These are phyloP conservation scores for Calvatia gigantea DNA, from an alignment of 768 basidiomycete genomes.

Conservation along the genomic window DNA sequence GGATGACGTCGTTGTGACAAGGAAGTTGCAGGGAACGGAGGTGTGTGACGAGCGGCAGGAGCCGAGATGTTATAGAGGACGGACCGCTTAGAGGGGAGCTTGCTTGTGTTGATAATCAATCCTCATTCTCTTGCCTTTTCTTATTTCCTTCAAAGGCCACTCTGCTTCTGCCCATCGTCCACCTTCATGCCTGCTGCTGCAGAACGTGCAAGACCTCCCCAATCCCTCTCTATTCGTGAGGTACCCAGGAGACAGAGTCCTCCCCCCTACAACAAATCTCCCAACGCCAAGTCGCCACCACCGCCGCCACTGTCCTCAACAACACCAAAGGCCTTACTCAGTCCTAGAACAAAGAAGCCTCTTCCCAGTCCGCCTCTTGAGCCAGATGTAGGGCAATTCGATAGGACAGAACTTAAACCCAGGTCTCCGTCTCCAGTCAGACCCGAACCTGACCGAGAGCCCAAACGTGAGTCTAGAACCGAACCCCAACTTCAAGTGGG, in stretches of 20 bases:
- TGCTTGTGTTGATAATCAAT: slow-evolving; percentile 23
- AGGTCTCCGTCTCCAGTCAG: not conserved
- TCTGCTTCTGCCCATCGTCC: slow-evolving; percentile 6
- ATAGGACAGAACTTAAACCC: not conserved
- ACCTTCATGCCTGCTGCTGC: slow-evolving; percentile 18
- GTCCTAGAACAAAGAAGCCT: slow-evolving; percentile 6
- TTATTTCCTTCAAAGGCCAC: slow-evolving; percentile 8
- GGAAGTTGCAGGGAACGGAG: slow-evolving; percentile 11
- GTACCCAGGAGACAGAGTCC: slow-evolving; percentile 14
- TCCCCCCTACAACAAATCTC: slow-evolving; percentile 9
- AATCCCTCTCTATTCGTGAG: slow-evolving; percentile 16
- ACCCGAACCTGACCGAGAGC: not conserved
- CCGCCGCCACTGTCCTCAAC: slow-evolving; percentile 10
- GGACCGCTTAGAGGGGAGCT: slow-evolving; percentile 18
- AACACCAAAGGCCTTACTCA: slow-evolving; percentile 9
- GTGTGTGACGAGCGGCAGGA: slow-evolving; percentile 13
- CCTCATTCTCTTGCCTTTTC: slow-evolving; percentile 8
- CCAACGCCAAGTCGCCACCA: slow-evolving; percentile 7
- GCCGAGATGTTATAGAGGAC: slow-evolving; percentile 14
- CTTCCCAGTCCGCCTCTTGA: not conserved
- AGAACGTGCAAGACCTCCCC: slow-evolving; percentile 16
- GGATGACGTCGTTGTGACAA: slow-evolving; percentile 13
- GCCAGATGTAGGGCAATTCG: slow-evolving; percentile 4
- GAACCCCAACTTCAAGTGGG: not conserved
- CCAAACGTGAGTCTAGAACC: not conserved